These are phyloP conservation scores for Paraconiothyrium brasiliense DNA, from an alignment of 2,329 filamentous ascomycete genomes.

Conservation along the genomic window DNA sequence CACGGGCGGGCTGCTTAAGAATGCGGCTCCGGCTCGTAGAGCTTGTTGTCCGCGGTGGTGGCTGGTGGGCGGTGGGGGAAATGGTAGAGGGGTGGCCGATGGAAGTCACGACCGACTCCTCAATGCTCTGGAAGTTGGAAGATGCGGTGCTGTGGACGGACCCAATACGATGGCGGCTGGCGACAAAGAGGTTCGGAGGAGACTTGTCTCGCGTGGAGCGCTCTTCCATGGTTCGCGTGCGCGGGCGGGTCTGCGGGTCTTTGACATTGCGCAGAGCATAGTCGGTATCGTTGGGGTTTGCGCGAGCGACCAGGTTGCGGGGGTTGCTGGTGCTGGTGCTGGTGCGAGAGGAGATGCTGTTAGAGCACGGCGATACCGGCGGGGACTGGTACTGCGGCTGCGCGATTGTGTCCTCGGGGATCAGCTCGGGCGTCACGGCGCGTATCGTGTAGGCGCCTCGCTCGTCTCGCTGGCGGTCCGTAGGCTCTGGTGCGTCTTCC, in stretches of 20 bases:
- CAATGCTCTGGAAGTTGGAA: conserved; percentile 58
- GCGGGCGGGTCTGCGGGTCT: conserved; percentile 63
- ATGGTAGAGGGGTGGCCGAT: conserved; percentile 54
- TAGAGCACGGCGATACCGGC: conserved; percentile 43
- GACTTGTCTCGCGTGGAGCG: conserved; percentile 51
- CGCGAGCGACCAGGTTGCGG: conserved; percentile 39
- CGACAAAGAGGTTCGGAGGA: conserved; percentile 52
- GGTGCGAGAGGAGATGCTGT: conserved; percentile 32
- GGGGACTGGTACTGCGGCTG: conserved; percentile 31
- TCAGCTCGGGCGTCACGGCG: conserved; percentile 71
- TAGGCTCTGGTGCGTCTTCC: conserved; percentile 33
- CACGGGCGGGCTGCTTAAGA: conserved; percentile 33
- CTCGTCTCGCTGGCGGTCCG: conserved; percentile 35
- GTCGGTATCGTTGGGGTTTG: conserved; percentile 46
- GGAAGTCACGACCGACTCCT: conserved; percentile 52
- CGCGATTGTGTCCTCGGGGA: conserved; percentile 34
- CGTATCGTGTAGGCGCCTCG: conserved; percentile 59
- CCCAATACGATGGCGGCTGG: conserved; percentile 71
- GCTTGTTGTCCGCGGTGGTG: conserved; percentile 42
- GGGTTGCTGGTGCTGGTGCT: conserved; percentile 36
- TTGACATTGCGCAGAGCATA: conserved; percentile 40
- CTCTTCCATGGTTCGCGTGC: conserved; percentile 62
- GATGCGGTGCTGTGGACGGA: conserved; percentile 73
- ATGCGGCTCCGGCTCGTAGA: conserved; percentile 41
- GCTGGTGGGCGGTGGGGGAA: conserved; percentile 38